These are phyloP conservation scores for Colletotrichum navitas DNA, from an alignment of 2,329 filamentous ascomycete genomes.

Conservation along the genomic window DNA sequence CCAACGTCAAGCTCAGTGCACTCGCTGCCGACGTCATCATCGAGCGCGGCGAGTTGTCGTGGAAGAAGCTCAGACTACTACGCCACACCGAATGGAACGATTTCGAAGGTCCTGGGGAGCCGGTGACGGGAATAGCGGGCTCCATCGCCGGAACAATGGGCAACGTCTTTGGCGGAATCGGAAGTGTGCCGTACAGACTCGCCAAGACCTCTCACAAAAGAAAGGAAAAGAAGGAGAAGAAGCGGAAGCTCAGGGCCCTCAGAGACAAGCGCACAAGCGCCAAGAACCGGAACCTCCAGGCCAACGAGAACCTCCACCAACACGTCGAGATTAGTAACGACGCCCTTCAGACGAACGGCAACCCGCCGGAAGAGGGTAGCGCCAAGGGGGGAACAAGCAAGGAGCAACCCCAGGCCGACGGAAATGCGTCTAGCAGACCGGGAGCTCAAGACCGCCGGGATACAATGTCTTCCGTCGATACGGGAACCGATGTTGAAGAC, in stretches of 20 bases:
- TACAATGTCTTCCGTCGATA: slow-evolving; percentile 41
- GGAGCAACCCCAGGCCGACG: slow-evolving; percentile 14
- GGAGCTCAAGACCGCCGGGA: slow-evolving; percentile 38
- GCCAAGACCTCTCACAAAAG: slow-evolving; percentile 69
- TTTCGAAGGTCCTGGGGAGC: slow-evolving; percentile 81
- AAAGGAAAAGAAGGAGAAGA: slow-evolving; percentile 63
- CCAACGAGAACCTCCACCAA: slow-evolving; percentile 34
- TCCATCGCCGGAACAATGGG: slow-evolving; percentile 71
- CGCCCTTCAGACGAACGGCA: not conserved
- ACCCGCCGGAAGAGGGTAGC: slow-evolving; percentile 5
- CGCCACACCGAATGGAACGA: slow-evolving; percentile 82
- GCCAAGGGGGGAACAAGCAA: slow-evolving; percentile 24
- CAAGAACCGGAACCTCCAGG: slow-evolving; percentile 22
- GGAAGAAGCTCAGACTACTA: slow-evolving; percentile 73
- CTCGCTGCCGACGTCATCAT: slow-evolving; percentile 76
- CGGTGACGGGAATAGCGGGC: slow-evolving; percentile 74
- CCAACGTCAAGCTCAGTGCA: slow-evolving; percentile 70
- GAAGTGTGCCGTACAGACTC: slow-evolving; percentile 72
- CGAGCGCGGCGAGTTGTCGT: slow-evolving; percentile 70
- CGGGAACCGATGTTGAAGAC: slow-evolving; percentile 44
- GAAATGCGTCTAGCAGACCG: slow-evolving; percentile 20
- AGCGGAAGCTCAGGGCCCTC: slow-evolving; percentile 57
- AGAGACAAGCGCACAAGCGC: slow-evolving; percentile 43
- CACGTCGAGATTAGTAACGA: slow-evolving; percentile 41
- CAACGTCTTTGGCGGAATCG: slow-evolving; percentile 72